phyloP scores from a whole-genome alignment of 345 rosid genomes.

The Ricinus communis region DNA sequence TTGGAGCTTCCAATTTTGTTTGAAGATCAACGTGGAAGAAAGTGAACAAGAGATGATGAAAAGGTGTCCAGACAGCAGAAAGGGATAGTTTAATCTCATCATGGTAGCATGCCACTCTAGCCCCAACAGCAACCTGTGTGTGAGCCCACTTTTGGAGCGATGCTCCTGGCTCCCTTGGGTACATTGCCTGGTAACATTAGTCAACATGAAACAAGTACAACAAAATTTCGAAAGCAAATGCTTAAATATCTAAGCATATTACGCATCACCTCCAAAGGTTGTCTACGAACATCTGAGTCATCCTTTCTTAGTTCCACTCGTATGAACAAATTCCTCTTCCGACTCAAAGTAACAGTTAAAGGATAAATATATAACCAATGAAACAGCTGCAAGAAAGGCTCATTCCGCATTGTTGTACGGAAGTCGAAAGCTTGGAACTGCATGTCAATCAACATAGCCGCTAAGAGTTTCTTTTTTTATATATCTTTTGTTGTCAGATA shows the following conservation, averaged over 20 bases:
- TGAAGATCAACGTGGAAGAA: slow-evolving; percentile 97
- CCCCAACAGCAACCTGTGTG: slow-evolving; percentile 87
- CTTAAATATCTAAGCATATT: slow-evolving; percentile 13
- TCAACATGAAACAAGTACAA: slow-evolving; percentile 24
- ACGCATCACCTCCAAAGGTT: slow-evolving; percentile 77
- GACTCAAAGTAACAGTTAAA: slow-evolving; percentile 73
- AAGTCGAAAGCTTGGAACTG: slow-evolving; percentile 96
- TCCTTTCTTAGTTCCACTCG: slow-evolving; percentile 92
- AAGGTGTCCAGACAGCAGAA: slow-evolving; percentile 90
- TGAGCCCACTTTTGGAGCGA: slow-evolving; percentile 82
- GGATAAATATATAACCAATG: slow-evolving; percentile 96
- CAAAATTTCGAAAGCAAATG: slow-evolving; percentile 10
- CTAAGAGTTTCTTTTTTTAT: not conserved
- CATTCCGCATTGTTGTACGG: slow-evolving; percentile 85
- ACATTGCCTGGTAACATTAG: slow-evolving; percentile 64
- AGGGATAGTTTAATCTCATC: slow-evolving; percentile 93
- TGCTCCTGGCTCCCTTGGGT: slow-evolving; percentile 71
- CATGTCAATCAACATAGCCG: slow-evolving; percentile 21
- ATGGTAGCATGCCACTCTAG: slow-evolving; percentile 83
- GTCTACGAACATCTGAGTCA: slow-evolving; percentile 85
- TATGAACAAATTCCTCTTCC: slow-evolving; percentile 87
- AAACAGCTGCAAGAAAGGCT: slow-evolving; percentile 96
- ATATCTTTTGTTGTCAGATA: not conserved
- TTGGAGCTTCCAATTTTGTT: slow-evolving; percentile 96
- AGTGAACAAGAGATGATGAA: slow-evolving; percentile 93